Percentiles rank a stretch among this genome's conserved stretches.
Evolutionary conservation across 2,329 filamentous ascomycete species (phyloP).

Genomic region (Rugonectria rugulosa): DNA sequence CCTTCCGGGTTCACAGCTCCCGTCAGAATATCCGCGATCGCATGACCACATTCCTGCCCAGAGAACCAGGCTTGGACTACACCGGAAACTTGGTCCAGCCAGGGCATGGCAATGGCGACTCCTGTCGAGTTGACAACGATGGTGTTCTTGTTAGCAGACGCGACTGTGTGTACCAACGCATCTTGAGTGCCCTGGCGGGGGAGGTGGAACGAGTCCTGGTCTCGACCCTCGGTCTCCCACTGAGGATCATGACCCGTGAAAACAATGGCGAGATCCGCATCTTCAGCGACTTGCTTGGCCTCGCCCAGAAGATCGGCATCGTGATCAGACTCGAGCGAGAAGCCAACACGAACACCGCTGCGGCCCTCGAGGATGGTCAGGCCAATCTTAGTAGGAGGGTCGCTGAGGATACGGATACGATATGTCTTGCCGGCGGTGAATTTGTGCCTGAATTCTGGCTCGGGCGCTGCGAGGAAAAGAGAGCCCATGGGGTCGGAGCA

Average conservation of each 20-base stretch:
- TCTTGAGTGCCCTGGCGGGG: constrained; percentile 49
- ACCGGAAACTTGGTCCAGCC: constrained; percentile 60
- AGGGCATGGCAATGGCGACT: constrained; percentile 64
- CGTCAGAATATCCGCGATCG: constrained; percentile 69
- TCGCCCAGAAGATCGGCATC: constrained; percentile 17
- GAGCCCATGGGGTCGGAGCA: constrained; percentile 41
- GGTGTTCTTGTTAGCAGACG: constrained; percentile 63
- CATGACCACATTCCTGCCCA: constrained; percentile 72
- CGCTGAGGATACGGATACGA: constrained; percentile 4
- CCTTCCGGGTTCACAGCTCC: constrained; percentile 66
- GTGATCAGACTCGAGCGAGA: constrained; percentile 9
- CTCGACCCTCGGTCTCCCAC: constrained; percentile 25
- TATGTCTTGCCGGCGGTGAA: constrained; percentile 38
- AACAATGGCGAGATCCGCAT: constrained; percentile 16
- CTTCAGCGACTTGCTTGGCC: constrained; percentile 15
- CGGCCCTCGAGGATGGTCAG: constrained; percentile 21
- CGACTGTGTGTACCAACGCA: constrained; percentile 61
- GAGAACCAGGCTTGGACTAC: constrained; percentile 72
- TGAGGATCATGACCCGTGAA: constrained; percentile 21
- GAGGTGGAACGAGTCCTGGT: constrained; percentile 20
- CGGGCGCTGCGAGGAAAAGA: constrained; percentile 38
- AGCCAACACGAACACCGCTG: constrained; percentile 16
- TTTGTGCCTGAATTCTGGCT: constrained; percentile 57
- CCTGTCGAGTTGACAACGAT: constrained; percentile 70
- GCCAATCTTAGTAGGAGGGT: constrained; percentile 8